Conservation (phyloP, 305 asterid genomes). For the Euphrasia arctica region DNA sequence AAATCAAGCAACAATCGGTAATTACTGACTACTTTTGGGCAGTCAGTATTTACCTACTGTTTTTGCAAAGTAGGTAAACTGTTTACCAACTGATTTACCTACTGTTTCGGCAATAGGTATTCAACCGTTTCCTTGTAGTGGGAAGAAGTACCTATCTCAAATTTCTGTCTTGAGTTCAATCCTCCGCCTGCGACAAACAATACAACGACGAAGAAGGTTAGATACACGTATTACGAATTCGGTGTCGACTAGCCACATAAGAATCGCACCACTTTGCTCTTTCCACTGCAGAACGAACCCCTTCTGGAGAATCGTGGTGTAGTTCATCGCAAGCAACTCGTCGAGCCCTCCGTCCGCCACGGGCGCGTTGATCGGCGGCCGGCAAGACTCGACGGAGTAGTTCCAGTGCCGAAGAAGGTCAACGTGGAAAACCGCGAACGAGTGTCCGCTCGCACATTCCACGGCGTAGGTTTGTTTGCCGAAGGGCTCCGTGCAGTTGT, state of each 20-base stretch:
- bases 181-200: slow-evolving; percentile 22
- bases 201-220: neutral
- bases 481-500: slow-evolving; percentile 44
- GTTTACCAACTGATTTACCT: no score
- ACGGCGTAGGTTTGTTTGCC: slow-evolving; percentile 38
- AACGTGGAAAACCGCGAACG: slow-evolving; percentile 55
- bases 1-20: no score
- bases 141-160: slow-evolving; percentile 43
- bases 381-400: slow-evolving; percentile 41
- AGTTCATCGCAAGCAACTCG: slow-evolving; percentile 38
- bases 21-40: no score
- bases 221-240: neutral
- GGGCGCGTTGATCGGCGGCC: slow-evolving; percentile 39
- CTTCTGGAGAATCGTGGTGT: slow-evolving; percentile 34
- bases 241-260: no score
- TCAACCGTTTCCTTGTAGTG: neutral
- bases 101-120: no score
- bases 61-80: no score
- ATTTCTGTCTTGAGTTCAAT: slow-evolving; percentile 28
- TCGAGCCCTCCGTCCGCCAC: slow-evolving; percentile 34
- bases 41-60: no score
- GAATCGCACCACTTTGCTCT: slow-evolving; percentile 25
- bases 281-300: slow-evolving; percentile 60
- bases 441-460: slow-evolving; percentile 39
- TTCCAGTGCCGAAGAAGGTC: slow-evolving; percentile 42